Percentiles rank a stretch among this genome's conserved stretches.
phyloP scores from a whole-genome alignment of 2,329 filamentous ascomycete species.

The Huntiella moniliformis region DNA sequence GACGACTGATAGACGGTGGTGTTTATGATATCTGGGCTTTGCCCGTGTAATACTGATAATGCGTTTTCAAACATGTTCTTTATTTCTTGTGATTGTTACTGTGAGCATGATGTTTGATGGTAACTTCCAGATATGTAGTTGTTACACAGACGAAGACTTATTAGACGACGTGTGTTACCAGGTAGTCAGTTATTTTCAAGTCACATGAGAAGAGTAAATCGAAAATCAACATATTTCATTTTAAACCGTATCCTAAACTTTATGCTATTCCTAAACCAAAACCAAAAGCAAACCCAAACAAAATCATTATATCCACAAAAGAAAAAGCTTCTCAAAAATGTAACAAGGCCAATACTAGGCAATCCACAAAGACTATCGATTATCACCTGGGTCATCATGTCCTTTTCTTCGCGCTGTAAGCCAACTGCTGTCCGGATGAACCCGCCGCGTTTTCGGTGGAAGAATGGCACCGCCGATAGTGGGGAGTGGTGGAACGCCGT shows the following conservation, averaged over 20 bases:
- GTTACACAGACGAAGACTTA: no score
- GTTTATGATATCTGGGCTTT: constrained; percentile 6
- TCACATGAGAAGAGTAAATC: no score
- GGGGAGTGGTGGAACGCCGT: neutral
- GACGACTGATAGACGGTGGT: neutral
- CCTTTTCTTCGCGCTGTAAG: neutral
- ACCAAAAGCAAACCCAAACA: neutral
- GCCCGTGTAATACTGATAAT: constrained; percentile 4
- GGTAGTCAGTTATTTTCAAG: no score
- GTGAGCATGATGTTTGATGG: no score
- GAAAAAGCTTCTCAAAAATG: no score
- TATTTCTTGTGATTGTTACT: neutral
- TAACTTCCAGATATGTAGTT: no score
- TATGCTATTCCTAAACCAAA: neutral
- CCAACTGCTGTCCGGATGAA: neutral
- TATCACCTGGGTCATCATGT: neutral
- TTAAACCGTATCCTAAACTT: no score
- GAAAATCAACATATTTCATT: no score
- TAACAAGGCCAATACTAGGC: no score
- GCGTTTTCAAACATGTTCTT: constrained; percentile 1
- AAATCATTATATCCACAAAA: neutral
- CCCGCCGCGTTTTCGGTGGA: neutral
- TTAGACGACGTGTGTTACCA: no score
- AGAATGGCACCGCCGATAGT: neutral
- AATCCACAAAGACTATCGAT: no score